Evolutionary conservation across 1,139 yeast genomes (phyloP).

Genomic region (Geotrichum carabidarum): DNA sequence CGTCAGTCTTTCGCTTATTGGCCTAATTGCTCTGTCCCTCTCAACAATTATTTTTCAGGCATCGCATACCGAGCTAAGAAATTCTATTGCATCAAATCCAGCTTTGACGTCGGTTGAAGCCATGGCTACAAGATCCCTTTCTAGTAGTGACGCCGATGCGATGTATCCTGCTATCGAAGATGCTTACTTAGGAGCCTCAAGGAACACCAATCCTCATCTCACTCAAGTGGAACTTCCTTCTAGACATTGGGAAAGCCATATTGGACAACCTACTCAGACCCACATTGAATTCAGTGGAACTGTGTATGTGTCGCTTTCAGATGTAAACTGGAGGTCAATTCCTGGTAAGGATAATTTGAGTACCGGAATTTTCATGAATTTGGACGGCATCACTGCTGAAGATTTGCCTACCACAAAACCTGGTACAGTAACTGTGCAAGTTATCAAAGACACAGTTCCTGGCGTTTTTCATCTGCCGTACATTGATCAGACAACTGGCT

Average conservation of each 20-base stretch:
- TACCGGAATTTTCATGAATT: slow-evolving; percentile 10
- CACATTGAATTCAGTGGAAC: slow-evolving; percentile 13
- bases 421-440: slow-evolving; percentile 13
- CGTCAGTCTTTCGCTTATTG: slow-evolving; percentile 1
- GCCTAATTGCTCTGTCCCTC: slow-evolving; percentile 12
- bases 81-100: slow-evolving; percentile 3
- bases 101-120: neutral
- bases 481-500: slow-evolving; percentile 3
- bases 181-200: slow-evolving; percentile 3
- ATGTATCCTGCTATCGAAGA: slow-evolving; percentile 14
- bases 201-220: neutral
- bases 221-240: slow-evolving; percentile 3
- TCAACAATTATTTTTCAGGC: slow-evolving; percentile 17
- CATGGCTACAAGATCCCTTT: neutral
- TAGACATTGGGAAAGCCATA: neutral
- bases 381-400: slow-evolving; percentile 17
- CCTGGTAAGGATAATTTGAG: slow-evolving; percentile 4
- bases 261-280: slow-evolving; percentile 1
- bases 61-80: slow-evolving; percentile 11
- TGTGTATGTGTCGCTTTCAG: slow-evolving; percentile 12
- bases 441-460: slow-evolving; percentile 15
- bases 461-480: slow-evolving; percentile 15
- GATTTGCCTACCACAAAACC: slow-evolving; percentile 9
- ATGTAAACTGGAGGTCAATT: slow-evolving; percentile 17
- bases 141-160: neutral